Base-by-base conservation (phyloP, 805 yeast genomes). In the Zygosaccharomyces rouxii region DNA sequence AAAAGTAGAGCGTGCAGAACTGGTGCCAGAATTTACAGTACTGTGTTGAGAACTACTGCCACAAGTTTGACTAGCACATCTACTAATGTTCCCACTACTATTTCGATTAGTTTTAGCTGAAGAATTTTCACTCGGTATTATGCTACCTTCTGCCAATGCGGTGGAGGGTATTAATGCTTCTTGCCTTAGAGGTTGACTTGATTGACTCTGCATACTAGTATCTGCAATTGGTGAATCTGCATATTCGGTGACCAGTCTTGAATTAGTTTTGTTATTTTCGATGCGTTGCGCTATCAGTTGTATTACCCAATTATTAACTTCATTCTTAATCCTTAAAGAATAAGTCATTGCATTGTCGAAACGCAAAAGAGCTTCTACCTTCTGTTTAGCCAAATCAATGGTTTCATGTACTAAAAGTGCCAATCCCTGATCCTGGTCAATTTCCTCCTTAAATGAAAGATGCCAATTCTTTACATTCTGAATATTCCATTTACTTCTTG, bases 291-390 rank as follows among this genome's bases (percentile, higher is more conserved):
- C 70, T 3, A 90, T 86, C 1, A 84, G 72, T 31, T 71, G 67
- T 23, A 86, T 66, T 2, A 89, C 89, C 59, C 81, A 69, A 18
- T 68, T 74, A 60, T 89, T 94, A 3, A 89, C 86, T 64, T 90
- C 96, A 45, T 76, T 78, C 46, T 87, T 85, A 43, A 89, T 81
- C 57, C 81, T 83, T 54, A 84, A 84, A 18, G 86, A 81, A 63
- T 84, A 89, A 47, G 84, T 80, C 51, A 87, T 71, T 2, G 88
- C 79, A 52, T 89, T 85, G 11, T 87, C 83, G 47, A 86, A 72
- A 58, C 97, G 72, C 14, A 80, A 71, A 16, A 89, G 75, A 0
- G 86, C 75, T 45, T 84, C 88, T 2, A 87, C 74, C 64, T 90
- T 90, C 14, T 77, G 79, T 43, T 73, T 73, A 0, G 83, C 81